Evolutionary conservation across 768 basidiomycete genomes (phyloP), one percentile per base, ranked within the genome.

Genomic region (Boletus sp.): DNA sequence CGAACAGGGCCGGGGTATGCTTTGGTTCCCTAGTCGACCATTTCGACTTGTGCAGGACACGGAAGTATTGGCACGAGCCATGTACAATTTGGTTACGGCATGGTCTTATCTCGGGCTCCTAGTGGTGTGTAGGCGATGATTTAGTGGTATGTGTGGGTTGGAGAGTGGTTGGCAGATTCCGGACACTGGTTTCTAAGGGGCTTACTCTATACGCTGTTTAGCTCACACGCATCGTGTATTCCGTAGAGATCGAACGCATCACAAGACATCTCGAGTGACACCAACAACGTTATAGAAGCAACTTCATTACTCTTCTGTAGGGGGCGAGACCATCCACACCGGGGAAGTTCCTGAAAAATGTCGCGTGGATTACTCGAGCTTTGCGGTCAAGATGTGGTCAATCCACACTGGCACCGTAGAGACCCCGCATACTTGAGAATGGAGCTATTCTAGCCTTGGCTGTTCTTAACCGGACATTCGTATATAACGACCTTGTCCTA

Each of bases 391-490:
- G 51, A 53, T 50, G 67, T 68, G 54, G 63, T 41, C 56, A 54
- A 50, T 54, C 53, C 51, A 61, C 5, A 47, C 47, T 69, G 64
- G 70, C 65, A 64, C 53, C 57, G 54, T 60, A 57, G 55, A 67
- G 69, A 72, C 69, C 71, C 69, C 68, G 66, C 62, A 51, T 65
- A 57, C 62, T 66, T 47, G 54, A 56, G 47, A 56, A 54, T 47
- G 63, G 48, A 48, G 44, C 29, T 41, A 50, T 54, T 46, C 48
- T 45, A 41, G 7, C 35, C 35, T 24, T 24, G 24, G 24, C 24
- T 24, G 24, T 24, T 24, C 42, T 44, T 44, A 44, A 24, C 42
- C 42, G 42, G 33, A n/a, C 42, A 47, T 49, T 29, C 32, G 29
- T 66, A 65, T 72, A 64, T 67, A 71, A 54, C 57, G 41, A 30